Conservation (phyloP, 176 grass and related monocot genomes). For the Oryza officinalis region DNA sequence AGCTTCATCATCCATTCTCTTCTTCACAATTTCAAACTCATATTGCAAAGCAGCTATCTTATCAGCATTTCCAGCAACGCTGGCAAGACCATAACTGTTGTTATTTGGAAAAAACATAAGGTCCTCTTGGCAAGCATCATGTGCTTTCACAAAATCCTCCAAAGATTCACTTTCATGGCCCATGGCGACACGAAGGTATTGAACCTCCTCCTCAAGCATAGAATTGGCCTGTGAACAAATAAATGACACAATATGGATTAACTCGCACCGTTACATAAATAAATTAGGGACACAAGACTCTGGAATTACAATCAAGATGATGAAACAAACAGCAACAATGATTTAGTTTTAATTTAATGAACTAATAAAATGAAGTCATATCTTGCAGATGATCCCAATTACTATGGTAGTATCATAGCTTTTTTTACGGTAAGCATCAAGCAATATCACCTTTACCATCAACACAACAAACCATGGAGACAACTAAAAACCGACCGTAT, state of each 20-base stretch:
- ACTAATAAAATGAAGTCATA: background rate
- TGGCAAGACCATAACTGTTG: slow-evolving; percentile 78
- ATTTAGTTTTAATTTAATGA: background rate
- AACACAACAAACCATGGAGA: background rate
- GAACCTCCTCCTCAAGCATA: slow-evolving; percentile 75
- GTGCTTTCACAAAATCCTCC: slow-evolving; percentile 87
- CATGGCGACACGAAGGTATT: slow-evolving; percentile 72
- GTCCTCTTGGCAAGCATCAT: slow-evolving; percentile 89
- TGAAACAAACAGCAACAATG: background rate
- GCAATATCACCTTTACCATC: background rate
- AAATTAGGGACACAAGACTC: background rate
- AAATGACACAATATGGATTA: background rate
- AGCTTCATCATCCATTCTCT: slow-evolving; percentile 86
- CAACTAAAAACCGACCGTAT: background rate
- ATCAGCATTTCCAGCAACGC: slow-evolving; percentile 76
- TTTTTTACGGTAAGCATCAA: background rate
- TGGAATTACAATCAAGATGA: slow-evolving; percentile 2
- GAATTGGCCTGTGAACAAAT: slow-evolving; percentile 59
- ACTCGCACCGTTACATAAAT: slow-evolving; percentile 14
- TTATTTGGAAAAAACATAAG: slow-evolving; percentile 84
- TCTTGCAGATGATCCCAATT: background rate
- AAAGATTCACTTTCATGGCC: slow-evolving; percentile 82
- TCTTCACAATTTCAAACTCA: slow-evolving; percentile 92
- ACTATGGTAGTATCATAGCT: background rate
- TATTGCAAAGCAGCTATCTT: slow-evolving; percentile 75